Percentiles rank a stretch among this genome's conserved stretches.
phyloP scores from a whole-genome alignment of 208 protist species.

The Crithidia bombi region DNA sequence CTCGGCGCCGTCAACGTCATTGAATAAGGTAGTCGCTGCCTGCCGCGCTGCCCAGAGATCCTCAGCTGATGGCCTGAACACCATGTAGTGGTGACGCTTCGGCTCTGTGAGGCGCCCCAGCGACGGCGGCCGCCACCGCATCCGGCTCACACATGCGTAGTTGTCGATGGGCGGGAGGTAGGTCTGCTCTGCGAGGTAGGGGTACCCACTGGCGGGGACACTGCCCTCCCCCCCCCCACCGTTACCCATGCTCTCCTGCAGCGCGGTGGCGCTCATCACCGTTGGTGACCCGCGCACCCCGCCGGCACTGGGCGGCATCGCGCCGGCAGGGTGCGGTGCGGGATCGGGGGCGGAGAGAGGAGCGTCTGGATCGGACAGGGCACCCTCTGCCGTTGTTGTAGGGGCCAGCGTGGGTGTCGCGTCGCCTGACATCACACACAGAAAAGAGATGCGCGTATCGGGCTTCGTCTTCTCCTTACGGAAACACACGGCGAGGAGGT shows the following conservation, averaged over 20 bases:
- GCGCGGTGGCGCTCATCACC: neutral
- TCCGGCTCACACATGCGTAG: conserved; percentile 59
- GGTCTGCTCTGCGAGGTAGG: conserved; percentile 42
- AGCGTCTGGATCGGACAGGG: neutral
- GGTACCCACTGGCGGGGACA: conserved; percentile 16
- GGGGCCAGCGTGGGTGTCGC: neutral
- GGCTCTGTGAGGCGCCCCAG: conserved; percentile 27
- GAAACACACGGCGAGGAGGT: conserved; percentile 80
- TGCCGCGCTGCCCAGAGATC: conserved; percentile 18
- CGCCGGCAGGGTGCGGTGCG: conserved; percentile 4
- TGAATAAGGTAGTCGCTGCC: too few relatives aligned
- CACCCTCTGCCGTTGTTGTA: neutral
- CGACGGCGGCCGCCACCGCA: conserved; percentile 70
- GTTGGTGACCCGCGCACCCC: neutral
- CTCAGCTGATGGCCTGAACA: conserved; percentile 34
- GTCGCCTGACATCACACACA: conserved; percentile 31
- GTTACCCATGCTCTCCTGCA: conserved; percentile 2
- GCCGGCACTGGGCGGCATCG: too few relatives aligned
- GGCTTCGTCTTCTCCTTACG: conserved; percentile 70
- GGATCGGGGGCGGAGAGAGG: neutral
- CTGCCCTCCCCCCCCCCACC: neutral
- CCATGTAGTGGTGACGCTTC: conserved; percentile 37
- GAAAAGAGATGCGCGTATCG: conserved; percentile 72
- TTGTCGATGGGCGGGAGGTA: conserved; percentile 67
- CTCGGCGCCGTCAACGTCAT: neutral